Evolutionary conservation across 228 moss, liverwort and hornwort genomes (phyloP), one percentile per base, ranked within the genome.

Genomic region (Sphagnum magellanicum): DNA sequence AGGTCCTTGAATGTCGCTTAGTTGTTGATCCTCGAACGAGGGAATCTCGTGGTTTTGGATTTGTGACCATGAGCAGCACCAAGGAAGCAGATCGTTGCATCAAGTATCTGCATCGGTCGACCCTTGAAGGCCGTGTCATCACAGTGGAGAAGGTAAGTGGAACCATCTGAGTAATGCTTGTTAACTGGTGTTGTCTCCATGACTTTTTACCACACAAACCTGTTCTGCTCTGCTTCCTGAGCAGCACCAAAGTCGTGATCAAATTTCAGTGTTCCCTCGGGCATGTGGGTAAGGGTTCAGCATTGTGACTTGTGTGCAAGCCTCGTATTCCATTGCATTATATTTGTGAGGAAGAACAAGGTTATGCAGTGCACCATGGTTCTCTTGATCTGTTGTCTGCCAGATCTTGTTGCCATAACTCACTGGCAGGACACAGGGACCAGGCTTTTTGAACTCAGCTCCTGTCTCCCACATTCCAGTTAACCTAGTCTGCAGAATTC

Each of bases 51-150:
- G 95, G 95, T 52, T 95, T 95, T 71, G 95, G 95, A 46, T 95
- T 95, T 72, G 95, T 95, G 60, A 95, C 95, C n/a, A 95, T 95
- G 92, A 90, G 92, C 73, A 92, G 92, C 72, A 66, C 92, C 70
- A 92, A 95, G 50, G 95, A 95, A 7, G 95, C 95, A 50, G 95
- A 95, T 82, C 88, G 95, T 46, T 95, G 95, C 85, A 92, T 95
- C 73, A 92, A 95, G 79, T 92, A 95, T 79, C 85, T 95, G 50
- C 92, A 95, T 68, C 95, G 92, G 6, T 95, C 95, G 49, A 95
- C 95, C 16, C 85, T 95, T 0, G 95, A 95, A 78, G 95, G 95
- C 13, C 88, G 95, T 73, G 89, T 95, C 89, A 95, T 95, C 51
- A 95, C 95, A 48, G 95, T 95, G 46, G 95, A 95, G 67, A 95